Evolutionary conservation across 2,329 filamentous ascomycete genomes (phyloP).

Genomic region (Nemania sp.): DNA sequence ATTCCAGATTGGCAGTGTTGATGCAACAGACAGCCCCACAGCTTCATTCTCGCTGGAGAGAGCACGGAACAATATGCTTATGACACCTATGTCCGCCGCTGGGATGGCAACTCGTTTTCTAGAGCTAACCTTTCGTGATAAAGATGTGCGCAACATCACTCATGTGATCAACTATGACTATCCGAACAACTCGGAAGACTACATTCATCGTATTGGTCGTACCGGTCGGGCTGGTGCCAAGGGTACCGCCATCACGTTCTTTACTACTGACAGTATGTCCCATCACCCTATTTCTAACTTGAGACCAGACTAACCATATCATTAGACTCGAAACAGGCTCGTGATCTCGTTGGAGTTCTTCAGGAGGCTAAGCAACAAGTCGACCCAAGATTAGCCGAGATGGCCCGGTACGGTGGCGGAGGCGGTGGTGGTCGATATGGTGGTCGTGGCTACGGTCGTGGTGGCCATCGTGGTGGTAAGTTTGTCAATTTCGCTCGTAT

Average conservation of each 20-base stretch:
- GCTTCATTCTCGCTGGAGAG: conserved; percentile 63
- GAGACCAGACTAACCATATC: conserved; percentile 52
- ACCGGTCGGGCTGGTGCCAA: conserved; percentile 94
- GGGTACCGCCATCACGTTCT: conserved; percentile 97
- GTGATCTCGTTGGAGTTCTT: conserved; percentile 93
- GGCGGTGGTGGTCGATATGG: conserved; percentile 81
- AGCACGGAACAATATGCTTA: conserved; percentile 65
- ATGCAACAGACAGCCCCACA: conserved; percentile 70
- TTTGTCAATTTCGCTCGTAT: conserved; percentile 21
- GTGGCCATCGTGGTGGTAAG: conserved; percentile 60
- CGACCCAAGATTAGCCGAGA: conserved; percentile 94
- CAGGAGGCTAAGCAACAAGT: conserved; percentile 98
- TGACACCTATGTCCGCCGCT: conserved; percentile 63
- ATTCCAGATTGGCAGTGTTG: conserved; percentile 65
- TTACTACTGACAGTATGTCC: conserved; percentile 93
- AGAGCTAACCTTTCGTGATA: conserved; percentile 79
- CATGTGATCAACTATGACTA: conserved; percentile 99
- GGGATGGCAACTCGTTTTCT: conserved; percentile 68
- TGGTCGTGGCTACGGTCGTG: conserved; percentile 73
- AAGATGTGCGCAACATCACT: conserved; percentile 99
- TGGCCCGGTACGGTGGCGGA: conserved; percentile 91
- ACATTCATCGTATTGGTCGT: conserved; percentile 96
- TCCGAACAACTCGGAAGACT: conserved; percentile 98
- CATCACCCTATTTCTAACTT: neutral
- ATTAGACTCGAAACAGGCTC: conserved; percentile 89